Percentiles rank a stretch among this genome's conserved stretches.
These are phyloP conservation scores for Ganoderma boninense DNA, from an alignment of 1,284 basidiomycete species.

Conservation along the genomic window DNA sequence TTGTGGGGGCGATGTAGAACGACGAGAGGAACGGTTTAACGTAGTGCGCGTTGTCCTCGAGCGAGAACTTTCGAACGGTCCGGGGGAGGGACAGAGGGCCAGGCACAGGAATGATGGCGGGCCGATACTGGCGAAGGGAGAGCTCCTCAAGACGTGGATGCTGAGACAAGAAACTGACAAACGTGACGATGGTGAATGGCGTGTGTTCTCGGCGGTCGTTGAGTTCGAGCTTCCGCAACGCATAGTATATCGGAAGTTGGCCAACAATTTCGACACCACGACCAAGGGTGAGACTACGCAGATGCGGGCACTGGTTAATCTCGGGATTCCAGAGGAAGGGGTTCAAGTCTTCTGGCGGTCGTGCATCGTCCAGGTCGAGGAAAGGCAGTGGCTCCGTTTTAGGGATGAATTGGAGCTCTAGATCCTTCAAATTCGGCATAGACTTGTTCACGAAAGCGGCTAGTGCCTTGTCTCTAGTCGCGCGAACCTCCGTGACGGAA, in stretches of 20 bases:
- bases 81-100: conserved; percentile 1
- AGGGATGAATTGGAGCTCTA: background rate
- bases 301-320: background rate
- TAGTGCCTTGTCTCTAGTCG: background rate
- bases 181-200: conserved; percentile 6
- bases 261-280: background rate
- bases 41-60: conserved; percentile 18
- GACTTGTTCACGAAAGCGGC: background rate
- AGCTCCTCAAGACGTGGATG: conserved; percentile 14
- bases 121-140: conserved; percentile 8
- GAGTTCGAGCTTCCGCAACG: conserved; percentile 12
- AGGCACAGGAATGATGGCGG: background rate
- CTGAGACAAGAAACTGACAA: background rate
- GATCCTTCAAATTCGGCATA: background rate
- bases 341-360: background rate
- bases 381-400: background rate
- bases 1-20: conserved; percentile 5
- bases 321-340: conserved; percentile 3
- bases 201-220: background rate
- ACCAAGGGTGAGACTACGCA: conserved; percentile 1
- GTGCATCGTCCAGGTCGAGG: background rate
- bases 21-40: conserved; percentile 17
- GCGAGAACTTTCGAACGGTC: conserved; percentile 7
- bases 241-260: conserved; percentile 3
- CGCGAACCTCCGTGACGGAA: background rate